Evolutionary conservation across 306 rosid genomes (phyloP), one percentile per base, ranked within the genome.

Genomic region (Sphenostylis stenocarpa): DNA sequence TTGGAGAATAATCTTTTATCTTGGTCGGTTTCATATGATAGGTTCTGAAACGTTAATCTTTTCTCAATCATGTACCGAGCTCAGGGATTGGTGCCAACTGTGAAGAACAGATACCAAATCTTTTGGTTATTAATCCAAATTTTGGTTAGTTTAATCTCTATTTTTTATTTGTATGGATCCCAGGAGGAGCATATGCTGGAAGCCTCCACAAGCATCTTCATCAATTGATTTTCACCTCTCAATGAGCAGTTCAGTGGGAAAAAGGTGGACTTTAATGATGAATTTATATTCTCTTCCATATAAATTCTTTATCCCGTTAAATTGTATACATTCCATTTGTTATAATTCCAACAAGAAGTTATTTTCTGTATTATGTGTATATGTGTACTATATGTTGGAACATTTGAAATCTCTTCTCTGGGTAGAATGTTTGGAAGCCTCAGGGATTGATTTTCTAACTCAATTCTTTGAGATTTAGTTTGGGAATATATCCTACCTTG

Each of bases 201-300:
- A 85, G 47, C 36, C 89, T 77, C 89, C 88, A 72, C 84, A 45
- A 68, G 91, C 91, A 73, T 84, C 89, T 39, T 76, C 85, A 63
- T 16, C 80, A 13, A 87, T 89, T 1, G 66, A 86, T 79, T 45
- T 83, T 63, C 85, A 84, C 81, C 86, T 85, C 47, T 85, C 90
- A 29, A 91, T 89, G 91, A 91, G 93, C 38, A 91, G 95, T 75
- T 82, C 85, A 0, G 90, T 82, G 78, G 82, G 85, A 76, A 84
- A 91, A 81, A 86, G 95, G 98, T 86, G 62, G 39, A 68, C 9
- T 72, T 55, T 31, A 61, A 28, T 26, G 0, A 23, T 64, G 44
- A 15, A 28, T 24, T 52, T 61, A 57, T 23, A 5, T 73, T 4
- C 17, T 77, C 57, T 31, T 52, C 69, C 39, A 47, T n/a, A 38